These are phyloP conservation scores for Lactifluus piperatus DNA, from an alignment of 768 basidiomycete species.

Conservation along the genomic window DNA sequence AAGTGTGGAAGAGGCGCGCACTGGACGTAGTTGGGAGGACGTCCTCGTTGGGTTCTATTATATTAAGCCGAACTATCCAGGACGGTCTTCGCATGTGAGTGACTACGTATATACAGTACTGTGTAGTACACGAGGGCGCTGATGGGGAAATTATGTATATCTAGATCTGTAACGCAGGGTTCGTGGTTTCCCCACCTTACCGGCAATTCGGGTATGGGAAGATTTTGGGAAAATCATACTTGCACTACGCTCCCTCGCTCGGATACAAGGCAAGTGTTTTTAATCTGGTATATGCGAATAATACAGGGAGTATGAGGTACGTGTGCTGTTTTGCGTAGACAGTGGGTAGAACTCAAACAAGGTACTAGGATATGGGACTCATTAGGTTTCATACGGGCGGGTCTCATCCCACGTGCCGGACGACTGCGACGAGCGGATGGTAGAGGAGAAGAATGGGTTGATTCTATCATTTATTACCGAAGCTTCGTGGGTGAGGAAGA, in stretches of 20 bases:
- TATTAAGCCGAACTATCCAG: constrained; percentile 87
- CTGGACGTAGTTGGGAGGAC: constrained; percentile 52
- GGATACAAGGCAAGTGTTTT: constrained; percentile 79
- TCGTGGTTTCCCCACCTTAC: constrained; percentile 59
- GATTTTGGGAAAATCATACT: constrained; percentile 66
- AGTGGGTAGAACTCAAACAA: not conserved
- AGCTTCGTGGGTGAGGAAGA: constrained; percentile 41
- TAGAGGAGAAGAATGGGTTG: constrained; percentile 75
- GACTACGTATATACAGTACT: not conserved
- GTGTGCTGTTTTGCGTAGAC: constrained; percentile 16
- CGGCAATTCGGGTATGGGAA: constrained; percentile 61
- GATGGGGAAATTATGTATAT: constrained; percentile 24
- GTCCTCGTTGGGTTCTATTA: constrained; percentile 76
- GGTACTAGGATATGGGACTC: constrained; percentile 67
- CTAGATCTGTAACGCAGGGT: constrained; percentile 86
- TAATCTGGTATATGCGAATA: constrained; percentile 86
- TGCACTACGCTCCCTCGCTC: constrained; percentile 71
- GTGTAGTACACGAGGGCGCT: not conserved
- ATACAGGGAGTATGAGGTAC: constrained; percentile 62
- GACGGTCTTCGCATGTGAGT: constrained; percentile 82
- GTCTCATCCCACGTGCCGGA: constrained; percentile 69
- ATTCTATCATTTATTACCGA: constrained; percentile 82
- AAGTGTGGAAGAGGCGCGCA: constrained; percentile 37
- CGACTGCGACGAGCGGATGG: constrained; percentile 59
- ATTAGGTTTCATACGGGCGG: constrained; percentile 71